A percentile compares a stretch with the other conserved stretches of the same genome.
Conservation (phyloP, 805 yeast species). For the Barnettozyma wickerhamii region DNA sequence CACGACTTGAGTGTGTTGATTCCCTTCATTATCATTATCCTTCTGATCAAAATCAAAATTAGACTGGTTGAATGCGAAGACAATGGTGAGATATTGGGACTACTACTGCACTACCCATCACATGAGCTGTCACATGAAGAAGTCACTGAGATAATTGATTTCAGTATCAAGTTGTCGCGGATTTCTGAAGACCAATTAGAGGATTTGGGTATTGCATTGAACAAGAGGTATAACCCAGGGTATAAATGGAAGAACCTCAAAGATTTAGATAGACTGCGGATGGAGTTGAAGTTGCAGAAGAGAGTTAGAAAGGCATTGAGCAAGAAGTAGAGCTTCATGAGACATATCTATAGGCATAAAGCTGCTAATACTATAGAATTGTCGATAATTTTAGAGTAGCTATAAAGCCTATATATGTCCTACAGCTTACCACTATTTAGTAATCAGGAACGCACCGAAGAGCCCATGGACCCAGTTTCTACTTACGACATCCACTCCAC, state of each 20-base stretch:
- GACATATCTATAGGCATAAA: no score
- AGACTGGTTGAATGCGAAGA: conserved; percentile 40
- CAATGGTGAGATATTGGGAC: conserved; percentile 42
- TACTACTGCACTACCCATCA: conserved; percentile 43
- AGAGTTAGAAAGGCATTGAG: conserved; percentile 28
- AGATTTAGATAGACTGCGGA: conserved; percentile 41
- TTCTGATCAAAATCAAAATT: conserved; percentile 40
- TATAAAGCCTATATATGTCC: no score
- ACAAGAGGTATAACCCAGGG: conserved; percentile 35
- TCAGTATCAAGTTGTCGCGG: conserved; percentile 32
- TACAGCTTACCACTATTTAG: no score
- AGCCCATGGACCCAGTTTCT: no score
- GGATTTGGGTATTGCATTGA: conserved; percentile 37
- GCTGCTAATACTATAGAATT: no score
- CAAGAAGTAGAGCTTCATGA: neutral
- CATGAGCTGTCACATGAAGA: conserved; percentile 25
- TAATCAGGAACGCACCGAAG: no score
- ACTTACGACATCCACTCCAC: no score
- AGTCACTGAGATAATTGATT: conserved; percentile 27
- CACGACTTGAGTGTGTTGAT: conserved; percentile 31
- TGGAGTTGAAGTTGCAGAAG: conserved; percentile 45
- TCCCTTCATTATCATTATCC: conserved; percentile 35
- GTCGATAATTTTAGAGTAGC: no score
- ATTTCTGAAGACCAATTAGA: conserved; percentile 30
- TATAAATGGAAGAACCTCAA: conserved; percentile 34